Evolutionary conservation across 176 grass and related monocot species (phyloP).

Genomic region (Phoenix dactylifera): DNA sequence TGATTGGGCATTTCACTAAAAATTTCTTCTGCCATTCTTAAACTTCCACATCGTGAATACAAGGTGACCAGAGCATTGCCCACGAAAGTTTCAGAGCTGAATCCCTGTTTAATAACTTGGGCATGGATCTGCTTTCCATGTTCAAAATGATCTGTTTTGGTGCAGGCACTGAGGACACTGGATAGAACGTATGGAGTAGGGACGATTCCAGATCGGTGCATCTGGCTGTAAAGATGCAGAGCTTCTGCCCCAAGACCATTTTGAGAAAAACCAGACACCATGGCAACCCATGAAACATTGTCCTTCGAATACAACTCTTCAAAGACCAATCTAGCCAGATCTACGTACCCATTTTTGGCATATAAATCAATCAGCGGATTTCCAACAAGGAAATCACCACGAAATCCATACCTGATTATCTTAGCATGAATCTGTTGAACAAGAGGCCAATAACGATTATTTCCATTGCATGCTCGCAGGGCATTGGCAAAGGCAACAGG

Average conservation of each 20-base stretch:
- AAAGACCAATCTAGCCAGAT: constrained; percentile 35
- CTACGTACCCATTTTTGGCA: constrained; percentile 32
- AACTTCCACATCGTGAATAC: constrained; percentile 25
- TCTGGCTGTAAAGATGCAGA: constrained; percentile 29
- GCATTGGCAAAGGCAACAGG: too few species aligned
- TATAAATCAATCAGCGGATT: constrained; percentile 26
- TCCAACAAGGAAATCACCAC: too few species aligned
- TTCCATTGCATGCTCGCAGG: too few species aligned
- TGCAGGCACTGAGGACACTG: constrained; percentile 54
- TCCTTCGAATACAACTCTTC: constrained; percentile 41
- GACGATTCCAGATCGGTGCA: constrained; percentile 27
- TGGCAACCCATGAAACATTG: constrained; percentile 61
- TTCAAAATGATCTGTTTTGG: constrained; percentile 26
- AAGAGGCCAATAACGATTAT: too few species aligned
- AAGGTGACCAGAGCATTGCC: constrained; percentile 49
- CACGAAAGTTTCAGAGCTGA: constrained; percentile 40
- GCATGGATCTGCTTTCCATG: constrained; percentile 44
- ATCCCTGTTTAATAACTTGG: constrained; percentile 52
- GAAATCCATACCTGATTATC: too few species aligned
- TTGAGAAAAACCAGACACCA: constrained; percentile 45
- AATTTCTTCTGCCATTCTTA: constrained; percentile 35
- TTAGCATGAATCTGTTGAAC: too few species aligned
- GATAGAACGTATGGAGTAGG: constrained; percentile 54
- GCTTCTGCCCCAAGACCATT: constrained; percentile 48
- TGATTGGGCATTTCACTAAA: constrained; percentile 32